Evolutionary conservation across 1,284 basidiomycete genomes (phyloP), one percentile per base, ranked within the genome.

Genomic region (Heterobasidion occidentale): DNA sequence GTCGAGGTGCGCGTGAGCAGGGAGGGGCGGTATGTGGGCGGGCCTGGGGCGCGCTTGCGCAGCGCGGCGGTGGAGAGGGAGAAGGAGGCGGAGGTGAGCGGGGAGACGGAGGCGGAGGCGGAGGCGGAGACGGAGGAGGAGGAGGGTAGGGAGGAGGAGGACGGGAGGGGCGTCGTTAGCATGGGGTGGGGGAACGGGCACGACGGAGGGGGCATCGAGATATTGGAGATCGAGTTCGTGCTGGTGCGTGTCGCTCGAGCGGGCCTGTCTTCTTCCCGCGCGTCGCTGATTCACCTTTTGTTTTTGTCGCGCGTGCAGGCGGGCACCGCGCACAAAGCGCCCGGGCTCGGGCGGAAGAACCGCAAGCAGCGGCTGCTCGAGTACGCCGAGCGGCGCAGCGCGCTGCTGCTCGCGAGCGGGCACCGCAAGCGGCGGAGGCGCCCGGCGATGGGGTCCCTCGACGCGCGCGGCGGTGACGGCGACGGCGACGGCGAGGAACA

Each of bases 121-220:
- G 76, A 75, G 48, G 80, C 81, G 44, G 78, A 82, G 46, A 88
- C 87, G 63, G 84, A 84, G 20, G 70, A 60, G 47, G 64, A 56
- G 42, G 58, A 61, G 9, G 76, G 75, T 46, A 80, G 82, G 64
- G 81, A 81, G 46, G 77, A 79, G 42, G 78, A 82, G 45, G 88
- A 87, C 64, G 84, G 84, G 27, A 70, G 83, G 55, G 72, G 76
- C 19, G 66, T 88, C 61, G 71, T 80, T 46, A 89, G 86, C 67
- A 81, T 80, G 17, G 80, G 80, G 0, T 89, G 86, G 86, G 86
- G 86, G 38, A 82, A 78, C 60, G 82, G 83, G 6, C 88, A 90
- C 62, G 86, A 88, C 59, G 87, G 87, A 34, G 83, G 83, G 62
- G 87, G 83, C 19, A 77, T 90, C 62, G 87, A 89, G 70, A 76